Percentiles rank a stretch among this genome's conserved stretches.
Evolutionary conservation across 164 flowering plant genomes (phyloP).

Genomic region (Vitis rupestris): DNA sequence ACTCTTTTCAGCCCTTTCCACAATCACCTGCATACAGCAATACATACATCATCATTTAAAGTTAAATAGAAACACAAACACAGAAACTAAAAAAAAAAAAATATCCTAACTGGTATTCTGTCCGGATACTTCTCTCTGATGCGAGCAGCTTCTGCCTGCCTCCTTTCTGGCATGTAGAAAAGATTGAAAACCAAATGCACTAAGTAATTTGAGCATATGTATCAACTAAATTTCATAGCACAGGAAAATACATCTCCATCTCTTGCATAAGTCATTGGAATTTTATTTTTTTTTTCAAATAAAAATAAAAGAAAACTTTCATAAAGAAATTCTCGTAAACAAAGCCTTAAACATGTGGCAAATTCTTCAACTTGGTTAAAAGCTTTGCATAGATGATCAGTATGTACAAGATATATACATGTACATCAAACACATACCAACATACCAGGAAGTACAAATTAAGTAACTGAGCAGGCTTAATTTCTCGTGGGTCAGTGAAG

Average conservation of each 20-base stretch:
- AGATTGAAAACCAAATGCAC: not conserved
- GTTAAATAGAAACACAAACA: not conserved
- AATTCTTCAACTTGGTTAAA: too few relatives aligned
- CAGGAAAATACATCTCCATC: not conserved
- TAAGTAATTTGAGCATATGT: not conserved
- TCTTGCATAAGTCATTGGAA: not conserved
- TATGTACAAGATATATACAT: too few relatives aligned
- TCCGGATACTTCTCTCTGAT: constrained; percentile 82
- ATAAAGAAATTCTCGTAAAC: too few relatives aligned
- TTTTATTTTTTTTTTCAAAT: too few relatives aligned
- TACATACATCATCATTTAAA: too few relatives aligned
- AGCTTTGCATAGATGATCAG: too few relatives aligned
- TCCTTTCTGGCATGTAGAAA: constrained; percentile 50
- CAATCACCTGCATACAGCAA: constrained; percentile 50
- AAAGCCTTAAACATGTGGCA: too few relatives aligned
- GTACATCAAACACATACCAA: too few relatives aligned
- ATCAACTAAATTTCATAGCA: not conserved
- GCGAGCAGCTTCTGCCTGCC: constrained; percentile 77
- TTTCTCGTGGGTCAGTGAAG: too few relatives aligned
- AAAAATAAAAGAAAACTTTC: too few relatives aligned
- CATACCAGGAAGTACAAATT: too few relatives aligned
- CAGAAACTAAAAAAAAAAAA: not conserved
- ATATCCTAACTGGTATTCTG: constrained; percentile 57
- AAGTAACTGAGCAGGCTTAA: too few relatives aligned
- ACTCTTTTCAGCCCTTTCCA: constrained; percentile 74